Evolutionary conservation across 768 basidiomycete genomes (phyloP).

Genomic region (Cyclocybe aegerita): DNA sequence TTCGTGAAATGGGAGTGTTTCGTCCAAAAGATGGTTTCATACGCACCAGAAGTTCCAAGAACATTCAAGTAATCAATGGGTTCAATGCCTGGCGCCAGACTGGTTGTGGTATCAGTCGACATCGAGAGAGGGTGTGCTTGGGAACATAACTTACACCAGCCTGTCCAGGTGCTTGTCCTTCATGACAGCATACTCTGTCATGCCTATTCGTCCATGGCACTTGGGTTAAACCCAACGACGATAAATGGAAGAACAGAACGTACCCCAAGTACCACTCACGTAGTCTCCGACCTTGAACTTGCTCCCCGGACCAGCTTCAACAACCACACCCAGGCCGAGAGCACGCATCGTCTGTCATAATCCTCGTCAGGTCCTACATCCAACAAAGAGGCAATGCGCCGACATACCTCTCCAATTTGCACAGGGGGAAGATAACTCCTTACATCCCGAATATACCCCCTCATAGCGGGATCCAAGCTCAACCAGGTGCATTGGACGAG

Average conservation of each 20-base stretch:
- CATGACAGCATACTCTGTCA: constrained; percentile 73
- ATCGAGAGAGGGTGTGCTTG: not conserved
- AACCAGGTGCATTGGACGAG: constrained; percentile 81
- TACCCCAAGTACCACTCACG: constrained; percentile 65
- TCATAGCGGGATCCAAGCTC: constrained; percentile 87
- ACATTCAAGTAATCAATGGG: constrained; percentile 80
- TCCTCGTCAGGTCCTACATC: not conserved
- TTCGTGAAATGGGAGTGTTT: not conserved
- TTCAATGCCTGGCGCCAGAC: constrained; percentile 54
- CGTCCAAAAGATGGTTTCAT: not conserved
- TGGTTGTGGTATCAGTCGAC: not conserved
- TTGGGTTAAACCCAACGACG: not conserved
- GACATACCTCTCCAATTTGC: constrained; percentile 58
- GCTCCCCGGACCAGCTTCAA: constrained; percentile 55
- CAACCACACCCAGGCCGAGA: constrained; percentile 62
- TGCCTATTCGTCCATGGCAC: constrained; percentile 44
- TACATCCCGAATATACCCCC: constrained; percentile 73
- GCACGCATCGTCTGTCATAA: constrained; percentile 67
- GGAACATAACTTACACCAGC: constrained; percentile 47
- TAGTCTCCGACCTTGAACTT: constrained; percentile 63
- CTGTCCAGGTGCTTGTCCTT: constrained; percentile 50
- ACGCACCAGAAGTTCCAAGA: constrained; percentile 71
- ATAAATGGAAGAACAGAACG: constrained; percentile 17
- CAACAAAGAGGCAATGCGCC: not conserved
- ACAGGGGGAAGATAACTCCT: constrained; percentile 75